These are phyloP conservation scores for Bryum argenteum DNA, from an alignment of 225 moss, liverwort and hornwort genomes.

Conservation along the genomic window DNA sequence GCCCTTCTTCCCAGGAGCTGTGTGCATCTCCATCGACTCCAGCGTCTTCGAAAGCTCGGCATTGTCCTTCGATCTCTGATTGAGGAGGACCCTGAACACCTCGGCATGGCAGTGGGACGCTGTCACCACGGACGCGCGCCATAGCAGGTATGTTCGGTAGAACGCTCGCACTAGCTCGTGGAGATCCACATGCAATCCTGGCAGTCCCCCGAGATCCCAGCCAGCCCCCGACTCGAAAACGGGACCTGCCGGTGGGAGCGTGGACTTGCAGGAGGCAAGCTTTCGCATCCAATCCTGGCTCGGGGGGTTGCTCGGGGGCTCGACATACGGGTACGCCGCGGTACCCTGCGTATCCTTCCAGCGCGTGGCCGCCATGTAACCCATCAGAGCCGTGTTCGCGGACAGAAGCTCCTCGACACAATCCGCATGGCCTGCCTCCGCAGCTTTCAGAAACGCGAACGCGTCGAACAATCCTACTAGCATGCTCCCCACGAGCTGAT, in stretches of 20 bases:
- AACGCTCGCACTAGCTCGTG: slow-evolving; percentile 43
- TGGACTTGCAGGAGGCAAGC: slow-evolving; percentile 24
- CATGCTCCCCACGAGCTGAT: slow-evolving; percentile 37
- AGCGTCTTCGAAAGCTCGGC: slow-evolving; percentile 29
- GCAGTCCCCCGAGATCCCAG: slow-evolving; percentile 51
- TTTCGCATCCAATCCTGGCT: slow-evolving; percentile 50
- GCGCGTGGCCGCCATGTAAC: slow-evolving; percentile 29
- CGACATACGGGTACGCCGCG: slow-evolving; percentile 45
- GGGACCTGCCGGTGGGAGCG: slow-evolving; percentile 37
- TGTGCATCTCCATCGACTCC: background rate
- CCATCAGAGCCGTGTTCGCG: slow-evolving; percentile 42
- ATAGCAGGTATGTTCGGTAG: slow-evolving; percentile 43
- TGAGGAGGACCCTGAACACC: slow-evolving; percentile 46
- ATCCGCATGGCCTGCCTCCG: slow-evolving; percentile 44
- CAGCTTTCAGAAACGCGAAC: slow-evolving; percentile 48
- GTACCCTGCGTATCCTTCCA: slow-evolving; percentile 39
- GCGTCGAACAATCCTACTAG: slow-evolving; percentile 41
- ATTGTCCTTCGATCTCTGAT: slow-evolving; percentile 39
- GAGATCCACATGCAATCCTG: slow-evolving; percentile 43
- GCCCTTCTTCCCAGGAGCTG: slow-evolving; percentile 8
- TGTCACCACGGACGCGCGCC: slow-evolving; percentile 47
- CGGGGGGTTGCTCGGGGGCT: slow-evolving; percentile 27
- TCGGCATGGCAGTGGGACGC: slow-evolving; percentile 42
- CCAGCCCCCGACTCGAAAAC: slow-evolving; percentile 36
- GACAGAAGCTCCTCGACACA: slow-evolving; percentile 46